Evolutionary conservation across 306 rosid genomes (phyloP).

Genomic region (Vicia sativa): DNA sequence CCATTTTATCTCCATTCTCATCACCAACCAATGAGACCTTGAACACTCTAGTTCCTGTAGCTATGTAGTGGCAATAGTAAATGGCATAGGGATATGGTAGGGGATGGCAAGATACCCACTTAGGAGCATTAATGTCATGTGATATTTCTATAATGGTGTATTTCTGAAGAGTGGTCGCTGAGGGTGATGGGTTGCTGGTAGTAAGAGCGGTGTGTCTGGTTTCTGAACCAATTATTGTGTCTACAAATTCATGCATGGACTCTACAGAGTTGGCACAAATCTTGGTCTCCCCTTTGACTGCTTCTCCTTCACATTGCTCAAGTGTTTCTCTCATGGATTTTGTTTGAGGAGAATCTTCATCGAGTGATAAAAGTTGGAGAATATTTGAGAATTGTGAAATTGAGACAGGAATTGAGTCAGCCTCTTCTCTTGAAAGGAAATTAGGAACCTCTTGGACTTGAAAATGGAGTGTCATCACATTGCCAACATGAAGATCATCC

Average conservation of each 20-base stretch:
- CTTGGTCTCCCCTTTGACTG: slow-evolving; percentile 57
- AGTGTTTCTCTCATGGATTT: slow-evolving; percentile 48
- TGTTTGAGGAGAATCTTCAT: slow-evolving; percentile 47
- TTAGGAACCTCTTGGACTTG: slow-evolving; percentile 41
- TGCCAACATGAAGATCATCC: slow-evolving; percentile 53
- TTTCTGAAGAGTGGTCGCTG: slow-evolving; percentile 42
- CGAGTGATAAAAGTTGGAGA: slow-evolving; percentile 58
- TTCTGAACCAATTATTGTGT: slow-evolving; percentile 42
- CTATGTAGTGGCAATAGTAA: slow-evolving; percentile 58
- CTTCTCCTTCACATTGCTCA: slow-evolving; percentile 41
- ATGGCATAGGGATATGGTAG: slow-evolving; percentile 50
- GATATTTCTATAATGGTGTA: slow-evolving; percentile 48
- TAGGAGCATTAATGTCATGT: slow-evolving; percentile 51
- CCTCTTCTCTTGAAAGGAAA: slow-evolving; percentile 50
- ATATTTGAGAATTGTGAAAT: slow-evolving; percentile 47
- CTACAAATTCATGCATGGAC: slow-evolving; percentile 50
- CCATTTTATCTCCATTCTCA: slow-evolving; percentile 51
- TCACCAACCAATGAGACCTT: slow-evolving; percentile 50
- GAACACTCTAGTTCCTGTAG: slow-evolving; percentile 53
- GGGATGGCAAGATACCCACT: slow-evolving; percentile 63
- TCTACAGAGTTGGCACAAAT: slow-evolving; percentile 58
- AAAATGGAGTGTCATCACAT: slow-evolving; percentile 55
- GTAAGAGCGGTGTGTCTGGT: slow-evolving; percentile 37
- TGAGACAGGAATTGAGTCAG: slow-evolving; percentile 66
- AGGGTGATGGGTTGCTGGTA: slow-evolving; percentile 44